These are phyloP conservation scores for Peronospora farinosa DNA, from an alignment of 352 stramenopile genomes.

Conservation along the genomic window DNA sequence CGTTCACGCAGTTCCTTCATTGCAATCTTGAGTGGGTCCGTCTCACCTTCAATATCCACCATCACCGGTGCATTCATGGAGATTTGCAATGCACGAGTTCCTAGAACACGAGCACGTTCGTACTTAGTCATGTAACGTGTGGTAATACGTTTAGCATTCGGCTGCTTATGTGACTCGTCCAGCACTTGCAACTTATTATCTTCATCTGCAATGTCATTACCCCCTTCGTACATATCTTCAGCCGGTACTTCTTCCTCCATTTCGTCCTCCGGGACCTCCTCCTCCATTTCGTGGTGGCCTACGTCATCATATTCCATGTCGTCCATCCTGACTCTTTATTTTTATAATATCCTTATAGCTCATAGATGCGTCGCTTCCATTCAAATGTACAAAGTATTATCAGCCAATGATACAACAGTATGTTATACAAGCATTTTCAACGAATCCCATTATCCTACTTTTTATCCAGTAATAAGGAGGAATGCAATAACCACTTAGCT, in stretches of 20 bases:
- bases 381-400: constrained; percentile 18
- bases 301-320: constrained; percentile 85
- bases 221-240: constrained; percentile 65
- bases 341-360: no score
- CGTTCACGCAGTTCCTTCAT: constrained; percentile 98
- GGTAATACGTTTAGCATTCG: constrained; percentile 90
- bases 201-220: constrained; percentile 42
- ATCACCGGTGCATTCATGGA: constrained; percentile 96
- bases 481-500: not conserved
- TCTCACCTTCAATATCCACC: constrained; percentile 96
- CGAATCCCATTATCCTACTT: constrained; percentile 8
- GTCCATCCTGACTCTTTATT: constrained; percentile 42
- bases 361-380: constrained; percentile 18
- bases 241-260: constrained; percentile 66
- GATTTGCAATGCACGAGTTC: constrained; percentile 98
- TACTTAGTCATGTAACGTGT: constrained; percentile 99
- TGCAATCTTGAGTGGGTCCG: constrained; percentile 98
- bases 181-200: constrained; percentile 71
- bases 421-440: constrained; percentile 9
- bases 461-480: constrained; percentile 8
- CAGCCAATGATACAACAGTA: constrained; percentile 14
- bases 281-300: constrained; percentile 69
- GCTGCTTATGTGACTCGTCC: constrained; percentile 82
- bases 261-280: constrained; percentile 71
- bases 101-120: constrained; percentile 95